Evolutionary conservation across 805 yeast genomes (phyloP).

Genomic region (Grigorovia humatica): DNA sequence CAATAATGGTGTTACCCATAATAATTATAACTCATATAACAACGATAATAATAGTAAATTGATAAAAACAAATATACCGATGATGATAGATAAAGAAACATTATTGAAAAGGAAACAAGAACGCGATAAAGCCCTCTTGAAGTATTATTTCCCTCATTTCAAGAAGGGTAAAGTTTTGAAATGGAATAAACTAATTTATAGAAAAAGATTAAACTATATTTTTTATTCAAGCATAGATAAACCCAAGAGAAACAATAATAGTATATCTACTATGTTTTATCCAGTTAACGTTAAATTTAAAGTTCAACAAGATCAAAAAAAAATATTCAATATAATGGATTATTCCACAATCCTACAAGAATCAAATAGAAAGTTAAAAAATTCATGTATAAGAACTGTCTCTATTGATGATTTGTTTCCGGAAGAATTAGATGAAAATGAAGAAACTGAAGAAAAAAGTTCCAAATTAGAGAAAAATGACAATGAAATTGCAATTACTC

Average conservation of each 20-base stretch:
- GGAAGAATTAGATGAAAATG: conserved; percentile 11
- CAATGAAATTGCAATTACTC: conserved; percentile 28
- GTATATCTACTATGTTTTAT: conserved; percentile 22
- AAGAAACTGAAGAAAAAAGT: conserved; percentile 7
- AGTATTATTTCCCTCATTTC: conserved; percentile 45
- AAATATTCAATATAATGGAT: conserved; percentile 30
- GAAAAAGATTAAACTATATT: conserved; percentile 34
- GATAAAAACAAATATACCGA: background rate
- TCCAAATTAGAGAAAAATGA: conserved; percentile 13
- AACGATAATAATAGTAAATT: background rate
- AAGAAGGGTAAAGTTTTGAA: conserved; percentile 39
- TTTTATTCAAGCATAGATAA: conserved; percentile 2
- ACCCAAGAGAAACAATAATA: conserved; percentile 6
- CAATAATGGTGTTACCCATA: too few species aligned
- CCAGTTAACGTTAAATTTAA: conserved; percentile 47
- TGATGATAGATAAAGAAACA: conserved; percentile 1
- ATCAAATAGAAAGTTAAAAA: conserved; percentile 5
- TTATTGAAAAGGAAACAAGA: conserved; percentile 15
- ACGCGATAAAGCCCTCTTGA: conserved; percentile 31
- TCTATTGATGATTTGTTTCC: conserved; percentile 16
- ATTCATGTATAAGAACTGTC: conserved; percentile 13
- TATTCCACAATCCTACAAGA: conserved; percentile 1
- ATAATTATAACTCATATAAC: background rate
- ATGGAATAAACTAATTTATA: conserved; percentile 46
- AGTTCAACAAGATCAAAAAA: conserved; percentile 42